Conservation (phyloP, 2,329 filamentous ascomycete genomes). For the Biscogniauxia mediterranea region DNA sequence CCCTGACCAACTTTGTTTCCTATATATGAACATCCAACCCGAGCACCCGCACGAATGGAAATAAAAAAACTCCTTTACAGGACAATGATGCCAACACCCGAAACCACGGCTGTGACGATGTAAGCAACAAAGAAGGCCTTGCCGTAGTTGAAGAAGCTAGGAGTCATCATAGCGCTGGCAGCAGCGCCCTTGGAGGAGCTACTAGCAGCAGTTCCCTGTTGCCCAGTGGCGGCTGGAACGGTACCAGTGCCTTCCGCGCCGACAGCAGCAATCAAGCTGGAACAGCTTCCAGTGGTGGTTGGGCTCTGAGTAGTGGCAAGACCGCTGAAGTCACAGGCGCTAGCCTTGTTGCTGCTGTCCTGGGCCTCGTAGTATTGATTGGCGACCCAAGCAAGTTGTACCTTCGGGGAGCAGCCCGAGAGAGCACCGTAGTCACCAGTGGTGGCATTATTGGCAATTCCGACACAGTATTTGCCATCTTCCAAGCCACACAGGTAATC, state of each 20-base stretch:
- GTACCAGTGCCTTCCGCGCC: slow-evolving; percentile 58
- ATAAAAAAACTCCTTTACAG: slow-evolving; percentile 38
- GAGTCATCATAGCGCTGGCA: slow-evolving; percentile 37
- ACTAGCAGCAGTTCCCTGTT: slow-evolving; percentile 36
- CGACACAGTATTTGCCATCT: slow-evolving; percentile 55
- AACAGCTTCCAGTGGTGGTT: slow-evolving; percentile 52
- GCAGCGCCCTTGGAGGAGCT: slow-evolving; percentile 44
- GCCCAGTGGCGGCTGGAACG: slow-evolving; percentile 47
- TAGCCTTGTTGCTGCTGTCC: slow-evolving; percentile 48
- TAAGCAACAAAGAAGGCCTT: slow-evolving; percentile 45
- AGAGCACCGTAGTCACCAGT: slow-evolving; percentile 73
- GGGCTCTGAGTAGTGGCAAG: slow-evolving; percentile 55
- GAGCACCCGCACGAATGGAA: background rate
- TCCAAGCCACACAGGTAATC: slow-evolving; percentile 65
- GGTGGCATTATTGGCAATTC: slow-evolving; percentile 66
- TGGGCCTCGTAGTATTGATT: slow-evolving; percentile 63
- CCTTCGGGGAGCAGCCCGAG: slow-evolving; percentile 69
- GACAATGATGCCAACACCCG: slow-evolving; percentile 54
- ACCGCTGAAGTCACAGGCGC: slow-evolving; percentile 71
- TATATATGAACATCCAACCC: slow-evolving; percentile 8
- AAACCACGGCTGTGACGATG: slow-evolving; percentile 46
- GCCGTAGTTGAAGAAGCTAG: slow-evolving; percentile 31
- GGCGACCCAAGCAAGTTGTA: slow-evolving; percentile 73
- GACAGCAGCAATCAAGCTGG: slow-evolving; percentile 58
- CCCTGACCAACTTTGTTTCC: background rate